A percentile compares a stretch with the other conserved stretches of the same genome.
Evolutionary conservation across 2,329 filamentous ascomycete species (phyloP).

Genomic region (Scytalidium lignicola): DNA sequence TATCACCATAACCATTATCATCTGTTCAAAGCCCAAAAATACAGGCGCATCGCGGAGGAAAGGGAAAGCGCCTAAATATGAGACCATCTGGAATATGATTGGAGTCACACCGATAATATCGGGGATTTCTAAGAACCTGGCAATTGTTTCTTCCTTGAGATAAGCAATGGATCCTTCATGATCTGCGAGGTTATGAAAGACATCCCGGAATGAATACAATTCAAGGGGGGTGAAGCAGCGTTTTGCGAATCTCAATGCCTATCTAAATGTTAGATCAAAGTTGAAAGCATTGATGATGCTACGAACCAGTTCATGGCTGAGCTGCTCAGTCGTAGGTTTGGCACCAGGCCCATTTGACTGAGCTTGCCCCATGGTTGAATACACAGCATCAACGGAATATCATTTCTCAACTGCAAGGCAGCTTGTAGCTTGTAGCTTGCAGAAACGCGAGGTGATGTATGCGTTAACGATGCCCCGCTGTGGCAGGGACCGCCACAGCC

Average conservation of each 20-base stretch:
- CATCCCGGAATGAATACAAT: constrained; percentile 67
- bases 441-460: background rate
- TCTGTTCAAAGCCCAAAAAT: constrained; percentile 62
- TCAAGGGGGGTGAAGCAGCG: constrained; percentile 69
- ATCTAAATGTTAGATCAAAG: constrained; percentile 1
- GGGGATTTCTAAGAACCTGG: constrained; percentile 68
- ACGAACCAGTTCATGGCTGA: constrained; percentile 28
- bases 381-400: background rate
- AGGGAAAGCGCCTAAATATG: constrained; percentile 68
- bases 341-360: constrained; percentile 23
- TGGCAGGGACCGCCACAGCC: background rate
- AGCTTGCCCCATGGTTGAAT: constrained; percentile 27
- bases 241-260: constrained; percentile 61
- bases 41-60: constrained; percentile 66
- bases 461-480: background rate
- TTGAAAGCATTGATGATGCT: constrained; percentile 2
- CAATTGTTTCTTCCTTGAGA: constrained; percentile 65
- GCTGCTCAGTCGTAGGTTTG: constrained; percentile 23
- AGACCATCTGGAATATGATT: constrained; percentile 66
- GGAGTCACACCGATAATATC: constrained; percentile 63
- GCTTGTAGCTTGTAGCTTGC: background rate
- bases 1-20: constrained; percentile 68
- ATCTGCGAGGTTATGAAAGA: constrained; percentile 67
- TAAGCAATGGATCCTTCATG: constrained; percentile 56
- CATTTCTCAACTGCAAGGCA: background rate